Base-by-base conservation (phyloP, 305 asterid genomes). In the Ruellia speciosa region DNA sequence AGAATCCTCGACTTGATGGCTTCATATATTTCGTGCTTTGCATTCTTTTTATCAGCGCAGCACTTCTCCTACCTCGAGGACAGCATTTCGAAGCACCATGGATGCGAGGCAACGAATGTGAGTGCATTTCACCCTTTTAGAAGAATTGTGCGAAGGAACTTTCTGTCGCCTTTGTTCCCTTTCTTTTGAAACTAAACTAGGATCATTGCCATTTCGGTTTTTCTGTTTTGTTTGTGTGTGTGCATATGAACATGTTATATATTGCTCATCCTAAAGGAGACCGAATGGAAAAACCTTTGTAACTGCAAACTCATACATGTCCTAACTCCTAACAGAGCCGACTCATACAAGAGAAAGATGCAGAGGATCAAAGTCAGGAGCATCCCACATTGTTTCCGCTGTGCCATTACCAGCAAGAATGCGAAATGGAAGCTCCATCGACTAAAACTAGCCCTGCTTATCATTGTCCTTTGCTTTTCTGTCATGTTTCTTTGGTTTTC, bases 331-430 rank as follows among this genome's bases (percentile, higher is more conserved):
- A 7, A 52, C 81, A 78, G 82, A 58, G 86, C 77, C 18, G 84
- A 78, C 16, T 72, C 66, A 50, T 67, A 73, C 71, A 81, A 69
- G 72, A 73, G 85, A 70, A 77, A 78, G 62, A 51, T 73, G 64
- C 81, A 77, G 58, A 76, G 70, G 57, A 81, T 71, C 58, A 81
- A 70, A 70, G 76, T 73, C 60, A 78, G 61, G 63, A 72, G 71
- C 16, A 63, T 56, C 16, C 16, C 8, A 43, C 49, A 43, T 43
- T 3, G 16, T 2, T n/a, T 43, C 49, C 14, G 4, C 3, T 41
- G 47, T 41, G 0, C 47, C 47, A 9, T 13, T 9, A 8, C n/a
- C 47, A 12, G 14, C 18, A 68, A 63, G 56, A 68, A 70, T 65
- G 49, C 52, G 19, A 74, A 62, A 66, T 72, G 80, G 71, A 83